A percentile compares a stretch with the other conserved stretches of the same genome.
phyloP scores from a whole-genome alignment of 164 flowering plant genomes.

The Litsea cubeba region DNA sequence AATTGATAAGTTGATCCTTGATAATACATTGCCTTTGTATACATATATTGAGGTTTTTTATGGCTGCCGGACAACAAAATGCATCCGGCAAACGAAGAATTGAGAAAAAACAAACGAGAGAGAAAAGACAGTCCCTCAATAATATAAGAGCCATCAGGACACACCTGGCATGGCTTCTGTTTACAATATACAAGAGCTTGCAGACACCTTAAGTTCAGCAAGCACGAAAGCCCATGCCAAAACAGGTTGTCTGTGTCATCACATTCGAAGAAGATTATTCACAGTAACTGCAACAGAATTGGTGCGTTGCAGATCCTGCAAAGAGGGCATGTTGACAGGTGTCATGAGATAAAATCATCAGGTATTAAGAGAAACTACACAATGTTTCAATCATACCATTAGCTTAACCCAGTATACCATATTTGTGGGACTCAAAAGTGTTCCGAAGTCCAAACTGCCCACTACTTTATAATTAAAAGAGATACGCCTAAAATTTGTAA shows the following conservation, averaged over 20 bases:
- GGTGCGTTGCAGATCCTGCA: conserved; percentile 92
- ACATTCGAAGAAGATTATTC: conserved; percentile 95
- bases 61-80: background rate
- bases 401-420: no score
- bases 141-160: conserved; percentile 2
- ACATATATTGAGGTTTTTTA: conserved; percentile 3
- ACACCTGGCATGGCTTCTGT: background rate
- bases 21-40: background rate
- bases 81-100: background rate
- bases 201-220: background rate
- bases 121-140: background rate
- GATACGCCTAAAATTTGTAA: no score
- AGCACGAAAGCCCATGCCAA: background rate
- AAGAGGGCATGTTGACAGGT: background rate
- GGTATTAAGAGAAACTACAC: background rate
- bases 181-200: conserved; percentile 19
- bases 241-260: conserved; percentile 13
- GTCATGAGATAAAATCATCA: background rate
- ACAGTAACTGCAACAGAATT: conserved; percentile 80
- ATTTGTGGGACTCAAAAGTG: no score
- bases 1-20: background rate
- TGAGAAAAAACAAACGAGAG: background rate
- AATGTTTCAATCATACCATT: no score
- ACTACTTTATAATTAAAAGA: no score
- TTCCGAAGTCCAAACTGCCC: no score